These are phyloP conservation scores for Annona squamosa DNA, from an alignment of 164 flowering plant species.

Conservation along the genomic window DNA sequence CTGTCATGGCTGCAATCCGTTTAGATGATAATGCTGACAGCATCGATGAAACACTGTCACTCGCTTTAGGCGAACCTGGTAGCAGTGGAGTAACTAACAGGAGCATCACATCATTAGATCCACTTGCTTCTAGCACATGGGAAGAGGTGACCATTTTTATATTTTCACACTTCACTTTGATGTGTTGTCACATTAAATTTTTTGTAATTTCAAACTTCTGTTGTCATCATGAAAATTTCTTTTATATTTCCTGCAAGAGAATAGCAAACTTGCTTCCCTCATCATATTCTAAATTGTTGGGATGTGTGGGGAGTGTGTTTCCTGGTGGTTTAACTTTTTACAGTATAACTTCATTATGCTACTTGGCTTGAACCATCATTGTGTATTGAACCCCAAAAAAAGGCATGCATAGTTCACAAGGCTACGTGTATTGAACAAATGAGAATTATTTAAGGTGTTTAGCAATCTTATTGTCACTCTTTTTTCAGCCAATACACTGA, in stretches of 20 bases:
- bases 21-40: constrained; percentile 63
- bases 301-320: no score
- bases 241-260: background rate
- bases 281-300: background rate
- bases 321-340: no score
- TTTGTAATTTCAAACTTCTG: no score
- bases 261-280: background rate
- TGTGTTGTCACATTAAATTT: background rate
- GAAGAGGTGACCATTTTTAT: constrained; percentile 51
- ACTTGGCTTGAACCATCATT: no score
- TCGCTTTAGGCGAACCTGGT: constrained; percentile 55
- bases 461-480: no score
- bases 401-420: no score
- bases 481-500: no score
- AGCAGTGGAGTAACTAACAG: constrained; percentile 28
- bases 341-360: no score
- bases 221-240: background rate
- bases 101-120: constrained; percentile 57
- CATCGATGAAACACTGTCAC: constrained; percentile 57
- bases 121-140: constrained; percentile 98
- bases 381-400: no score
- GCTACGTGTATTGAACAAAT: no score
- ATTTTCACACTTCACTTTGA: background rate
- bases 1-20: constrained; percentile 87
- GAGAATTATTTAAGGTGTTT: no score